Conservation (phyloP, 371 early-diverging fungal species). For the Mortierella sp. region DNA sequence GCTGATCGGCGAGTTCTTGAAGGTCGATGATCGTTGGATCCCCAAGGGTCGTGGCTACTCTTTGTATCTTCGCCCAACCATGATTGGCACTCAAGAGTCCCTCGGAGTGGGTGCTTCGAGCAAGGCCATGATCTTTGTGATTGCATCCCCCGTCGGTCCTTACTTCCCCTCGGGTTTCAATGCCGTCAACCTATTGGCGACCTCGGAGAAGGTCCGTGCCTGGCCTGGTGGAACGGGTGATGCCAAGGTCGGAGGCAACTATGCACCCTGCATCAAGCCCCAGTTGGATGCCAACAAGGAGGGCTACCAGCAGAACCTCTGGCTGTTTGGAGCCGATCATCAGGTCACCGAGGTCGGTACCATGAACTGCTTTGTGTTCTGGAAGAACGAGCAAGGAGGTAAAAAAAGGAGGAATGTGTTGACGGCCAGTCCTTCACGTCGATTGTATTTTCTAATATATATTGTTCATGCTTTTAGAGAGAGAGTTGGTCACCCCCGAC, state of each 20-base stretch:
- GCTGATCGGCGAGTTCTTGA: conserved; percentile 86
- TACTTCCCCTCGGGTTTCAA: conserved; percentile 94
- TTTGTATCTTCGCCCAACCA: conserved; percentile 94
- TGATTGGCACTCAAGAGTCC: conserved; percentile 92
- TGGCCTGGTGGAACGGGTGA: conserved; percentile 98
- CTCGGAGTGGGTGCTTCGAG: conserved; percentile 80
- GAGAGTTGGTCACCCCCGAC: conserved; percentile 92
- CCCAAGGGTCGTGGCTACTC: conserved; percentile 93
- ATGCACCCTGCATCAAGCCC: conserved; percentile 88
- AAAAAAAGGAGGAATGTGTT: no score
- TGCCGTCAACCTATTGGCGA: conserved; percentile 90
- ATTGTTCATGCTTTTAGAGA: conserved; percentile 55
- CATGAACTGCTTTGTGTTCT: conserved; percentile 94
- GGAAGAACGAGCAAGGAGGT: conserved; percentile 81
- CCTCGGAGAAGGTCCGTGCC: conserved; percentile 88
- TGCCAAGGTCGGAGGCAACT: conserved; percentile 91
- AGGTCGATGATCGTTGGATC: conserved; percentile 89
- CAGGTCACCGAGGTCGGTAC: conserved; percentile 96
- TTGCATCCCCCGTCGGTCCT: conserved; percentile 96
- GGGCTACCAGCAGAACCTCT: conserved; percentile 94
- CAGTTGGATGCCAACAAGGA: conserved; percentile 86
- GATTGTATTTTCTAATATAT: background rate
- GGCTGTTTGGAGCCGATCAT: conserved; percentile 92
- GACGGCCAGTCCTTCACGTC: background rate
- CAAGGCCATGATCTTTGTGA: conserved; percentile 87